Evolutionary conservation across 768 basidiomycete genomes (phyloP).

Genomic region (Lactarius akahatsu): DNA sequence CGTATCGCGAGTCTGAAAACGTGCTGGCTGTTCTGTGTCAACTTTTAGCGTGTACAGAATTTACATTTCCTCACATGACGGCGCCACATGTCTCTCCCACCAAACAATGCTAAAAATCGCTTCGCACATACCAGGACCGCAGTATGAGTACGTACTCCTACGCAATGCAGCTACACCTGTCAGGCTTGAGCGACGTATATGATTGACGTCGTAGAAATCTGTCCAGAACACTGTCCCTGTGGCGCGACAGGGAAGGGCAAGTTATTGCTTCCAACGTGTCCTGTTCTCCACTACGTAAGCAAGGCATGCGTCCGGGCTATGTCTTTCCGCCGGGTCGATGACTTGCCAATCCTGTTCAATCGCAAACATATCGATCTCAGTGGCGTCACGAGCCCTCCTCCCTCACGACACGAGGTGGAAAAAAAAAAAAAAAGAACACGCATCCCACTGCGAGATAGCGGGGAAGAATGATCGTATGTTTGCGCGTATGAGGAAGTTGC

Average conservation of each 20-base stretch:
- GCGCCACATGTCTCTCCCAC: not conserved
- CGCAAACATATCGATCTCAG: not conserved
- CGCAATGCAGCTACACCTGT: not conserved
- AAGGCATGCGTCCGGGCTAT: not conserved
- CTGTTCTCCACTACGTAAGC: conserved; percentile 13
- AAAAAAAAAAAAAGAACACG: not conserved
- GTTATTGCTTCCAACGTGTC: not conserved
- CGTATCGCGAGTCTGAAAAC: not conserved
- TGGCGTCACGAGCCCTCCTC: conserved; percentile 13
- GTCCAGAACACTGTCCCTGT: conserved; percentile 17
- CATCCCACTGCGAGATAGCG: not conserved
- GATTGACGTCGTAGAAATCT: conserved; percentile 23
- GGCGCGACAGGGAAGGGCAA: conserved; percentile 7
- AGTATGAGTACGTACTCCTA: conserved; percentile 11
- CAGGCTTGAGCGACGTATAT: conserved; percentile 1
- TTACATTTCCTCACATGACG: not conserved
- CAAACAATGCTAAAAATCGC: not conserved
- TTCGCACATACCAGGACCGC: not conserved
- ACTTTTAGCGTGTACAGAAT: not conserved
- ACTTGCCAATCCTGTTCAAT: conserved; percentile 23
- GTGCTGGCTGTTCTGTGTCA: not conserved
- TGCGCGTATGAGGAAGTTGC: not conserved
- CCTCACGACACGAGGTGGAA: conserved; percentile 7
- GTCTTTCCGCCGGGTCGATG: not conserved
- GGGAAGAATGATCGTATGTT: not conserved